Evolutionary conservation across 2,329 filamentous ascomycete genomes (phyloP).

Genomic region (Fusarium gaditjirri): DNA sequence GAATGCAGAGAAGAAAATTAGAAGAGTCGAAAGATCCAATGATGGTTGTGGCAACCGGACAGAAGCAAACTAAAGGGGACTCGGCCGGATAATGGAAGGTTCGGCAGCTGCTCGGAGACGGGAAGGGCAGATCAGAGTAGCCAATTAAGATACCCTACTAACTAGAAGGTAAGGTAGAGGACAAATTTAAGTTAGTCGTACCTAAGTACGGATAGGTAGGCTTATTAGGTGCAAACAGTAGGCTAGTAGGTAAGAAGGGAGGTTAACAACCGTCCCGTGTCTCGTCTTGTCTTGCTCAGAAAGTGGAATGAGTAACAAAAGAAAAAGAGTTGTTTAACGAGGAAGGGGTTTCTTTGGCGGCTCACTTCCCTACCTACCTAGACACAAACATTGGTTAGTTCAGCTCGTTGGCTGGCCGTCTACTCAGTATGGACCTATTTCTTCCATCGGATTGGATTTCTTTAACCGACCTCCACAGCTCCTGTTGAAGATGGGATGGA

Average conservation of each 20-base stretch:
- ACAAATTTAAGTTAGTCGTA: background rate
- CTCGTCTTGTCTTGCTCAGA: background rate
- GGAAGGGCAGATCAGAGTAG: conserved; percentile 1
- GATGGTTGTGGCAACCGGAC: conserved; percentile 24
- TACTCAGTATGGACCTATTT: conserved; percentile 6
- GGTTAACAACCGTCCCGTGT: background rate
- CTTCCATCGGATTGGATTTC: conserved; percentile 32
- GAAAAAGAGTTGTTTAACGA: conserved; percentile 21
- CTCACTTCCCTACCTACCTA: background rate
- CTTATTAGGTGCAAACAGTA: background rate
- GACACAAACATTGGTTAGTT: background rate
- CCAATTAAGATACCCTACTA: background rate
- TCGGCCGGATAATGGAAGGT: conserved; percentile 37
- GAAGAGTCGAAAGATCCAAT: conserved; percentile 25
- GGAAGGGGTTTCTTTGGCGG: conserved; percentile 23
- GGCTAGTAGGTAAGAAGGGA: background rate
- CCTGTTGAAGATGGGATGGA: conserved; percentile 41
- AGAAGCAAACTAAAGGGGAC: conserved; percentile 37
- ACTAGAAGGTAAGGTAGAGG: background rate
- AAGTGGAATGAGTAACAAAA: conserved; percentile 5
- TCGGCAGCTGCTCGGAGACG: conserved; percentile 29
- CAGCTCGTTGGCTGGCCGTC: conserved; percentile 1
- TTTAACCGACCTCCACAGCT: conserved; percentile 37
- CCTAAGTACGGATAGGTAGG: background rate
- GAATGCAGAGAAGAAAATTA: conserved; percentile 23